Evolutionary conservation across 2,329 filamentous ascomycete genomes (phyloP), one percentile per base, ranked within the genome.

Genomic region (Peltaster fructicola): DNA sequence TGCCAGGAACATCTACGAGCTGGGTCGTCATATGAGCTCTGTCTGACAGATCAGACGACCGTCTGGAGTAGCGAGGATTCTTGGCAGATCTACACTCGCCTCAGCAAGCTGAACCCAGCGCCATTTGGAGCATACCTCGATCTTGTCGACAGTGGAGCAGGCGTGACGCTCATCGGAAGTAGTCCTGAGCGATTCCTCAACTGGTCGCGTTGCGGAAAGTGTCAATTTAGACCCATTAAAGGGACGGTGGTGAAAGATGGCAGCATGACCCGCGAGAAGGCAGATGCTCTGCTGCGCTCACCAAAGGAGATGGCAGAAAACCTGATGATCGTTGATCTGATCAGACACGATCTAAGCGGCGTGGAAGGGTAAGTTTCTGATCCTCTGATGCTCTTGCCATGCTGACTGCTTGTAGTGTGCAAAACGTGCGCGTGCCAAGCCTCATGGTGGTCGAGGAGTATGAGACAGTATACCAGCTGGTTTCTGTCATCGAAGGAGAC

Each of bases 321-420:
- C 44, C 64, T 95, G 13, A 95, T 95, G 88, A 93, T 95, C 40
- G 84, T 92, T 3, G 85, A 95, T 48, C 61, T 95, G 1, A 88
- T 93, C n/a, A 68, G 85, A 1, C 85, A 95, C 44, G 85, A 95
- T 48, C 59, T 95, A 8, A 77, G 90, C 49, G 70, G 73, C n/a
- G 72, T 91, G 6, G 80, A 75, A 32, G 79, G 78, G 4, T 65
- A 75, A 1, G 73, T 71, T 9, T 12, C 8, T 12, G 5, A 17
- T 24, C 11, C 17, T 24, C 14, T 18, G 10, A 16, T 11, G n/a
- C n/a, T n/a, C n/a, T n/a, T n/a, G n/a, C n/a, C n/a, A n/a, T 23
- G 20, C 14, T 33, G 22, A 30, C 33, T 17, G 7, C 17, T 24
- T 13, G 15, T 15, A 41, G 41, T 7, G 34, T 42, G n/a, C 21